Evolutionary conservation across 148 eudicot species (phyloP), one percentile per base, ranked within the genome.

Genomic region (Nyssa sinensis): DNA sequence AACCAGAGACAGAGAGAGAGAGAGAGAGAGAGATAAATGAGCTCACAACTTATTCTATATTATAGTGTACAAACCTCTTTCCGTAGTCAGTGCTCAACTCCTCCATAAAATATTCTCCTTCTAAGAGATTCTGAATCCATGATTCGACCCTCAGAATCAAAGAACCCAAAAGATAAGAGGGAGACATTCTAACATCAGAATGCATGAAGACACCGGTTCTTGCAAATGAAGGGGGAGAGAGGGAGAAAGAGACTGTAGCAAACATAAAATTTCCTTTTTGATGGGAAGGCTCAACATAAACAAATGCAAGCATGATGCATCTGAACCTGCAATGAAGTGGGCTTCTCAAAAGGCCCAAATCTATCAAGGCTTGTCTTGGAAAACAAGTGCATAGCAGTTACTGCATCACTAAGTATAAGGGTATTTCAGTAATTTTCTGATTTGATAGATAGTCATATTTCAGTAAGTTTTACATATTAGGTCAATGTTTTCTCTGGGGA

Each of bases 81-180:
- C 61, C 98, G 87, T 77, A 92, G 76, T 79, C 73, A 78, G 72
- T 88, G 88, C 66, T 82, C 91, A 67, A 92, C 81, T 66, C 98
- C 98, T 28, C 98, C 98, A 74, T 94, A 92, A 79, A 94, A 94
- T 69, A 94, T 88, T 80, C 94, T 90, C 85, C 88, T 87, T 71
- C 82, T 94, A 65, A 94, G 60, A 61, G 93, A 88, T 35, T 80
- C 59, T 74, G 93, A 78, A 81, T 94, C 92, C 66, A 74, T 68
- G 30, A 94, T 81, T 74, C 94, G 86, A 31, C 98, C 98, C 82
- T 94, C 93, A 47, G 89, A 82, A 79, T 94, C 98, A 82, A 92
- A 79, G 79, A 30, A 77, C 75, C 34, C n/a, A 19, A 71, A 64
- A 51, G 2, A 19, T 78, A 67, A 73, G 61, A 23, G n/a, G 19